These are phyloP conservation scores for Hymenochaete sp. DNA, from an alignment of 1,284 basidiomycete genomes.

Conservation along the genomic window DNA sequence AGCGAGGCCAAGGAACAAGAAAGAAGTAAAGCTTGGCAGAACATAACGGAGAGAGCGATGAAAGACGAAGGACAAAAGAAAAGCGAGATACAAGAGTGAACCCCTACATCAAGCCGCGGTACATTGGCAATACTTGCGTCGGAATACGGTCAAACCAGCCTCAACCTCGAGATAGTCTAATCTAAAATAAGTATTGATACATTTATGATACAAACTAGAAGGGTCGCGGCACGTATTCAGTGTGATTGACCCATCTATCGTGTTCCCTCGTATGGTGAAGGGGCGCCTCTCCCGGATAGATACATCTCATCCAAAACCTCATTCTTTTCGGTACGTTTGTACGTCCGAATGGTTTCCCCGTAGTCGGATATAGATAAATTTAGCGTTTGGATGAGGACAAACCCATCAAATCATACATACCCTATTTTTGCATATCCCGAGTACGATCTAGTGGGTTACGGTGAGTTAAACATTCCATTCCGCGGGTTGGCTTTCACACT, in stretches of 20 bases:
- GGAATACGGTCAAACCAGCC: too few species aligned
- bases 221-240: neutral
- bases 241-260: neutral
- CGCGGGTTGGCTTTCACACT: constrained; percentile 25
- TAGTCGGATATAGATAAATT: constrained; percentile 79
- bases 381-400: constrained; percentile 82
- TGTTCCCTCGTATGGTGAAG: constrained; percentile 15
- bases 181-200: too few species aligned
- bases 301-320: constrained; percentile 60
- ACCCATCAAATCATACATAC: constrained; percentile 70
- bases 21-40: neutral
- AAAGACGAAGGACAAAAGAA: neutral
- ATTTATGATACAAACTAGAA: too few species aligned
- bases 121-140: too few species aligned
- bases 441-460: constrained; percentile 49
- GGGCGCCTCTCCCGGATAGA: constrained; percentile 38
- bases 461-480: constrained; percentile 12
- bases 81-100: too few species aligned
- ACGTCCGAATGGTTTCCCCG: constrained; percentile 84
- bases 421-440: constrained; percentile 77
- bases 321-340: constrained; percentile 76
- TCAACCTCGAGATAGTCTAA: too few species aligned
- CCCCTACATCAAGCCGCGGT: too few species aligned
- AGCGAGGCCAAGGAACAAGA: constrained; percentile 8
- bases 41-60: neutral